phyloP scores from a whole-genome alignment of 177 flowering plant species.

The Vitis hybrid region DNA sequence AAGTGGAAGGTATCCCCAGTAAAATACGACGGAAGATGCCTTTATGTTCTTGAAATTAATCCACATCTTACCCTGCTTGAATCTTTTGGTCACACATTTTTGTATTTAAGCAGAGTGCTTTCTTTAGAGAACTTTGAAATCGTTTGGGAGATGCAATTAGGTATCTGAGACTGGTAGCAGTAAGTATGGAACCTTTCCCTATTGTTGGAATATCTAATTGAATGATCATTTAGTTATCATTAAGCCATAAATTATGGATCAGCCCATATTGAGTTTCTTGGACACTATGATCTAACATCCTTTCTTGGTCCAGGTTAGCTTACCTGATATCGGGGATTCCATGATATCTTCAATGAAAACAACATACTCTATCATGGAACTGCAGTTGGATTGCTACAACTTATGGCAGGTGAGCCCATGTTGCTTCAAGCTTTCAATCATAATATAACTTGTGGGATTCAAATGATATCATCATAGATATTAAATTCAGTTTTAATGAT shows the following conservation, averaged over 20 bases:
- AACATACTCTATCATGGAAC: conserved; percentile 59
- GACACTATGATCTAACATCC: not conserved
- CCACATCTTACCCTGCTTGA: not conserved
- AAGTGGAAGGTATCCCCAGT: conserved; percentile 59
- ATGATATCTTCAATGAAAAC: conserved; percentile 52
- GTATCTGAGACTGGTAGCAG: conserved; percentile 66
- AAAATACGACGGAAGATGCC: not conserved
- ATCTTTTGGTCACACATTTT: conserved; percentile 1
- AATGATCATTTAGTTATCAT: not conserved
- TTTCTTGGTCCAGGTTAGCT: conserved; percentile 59
- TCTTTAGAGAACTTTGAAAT: conserved; percentile 60
- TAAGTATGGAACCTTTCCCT: conserved; percentile 28
- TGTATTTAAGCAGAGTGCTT: conserved; percentile 36
- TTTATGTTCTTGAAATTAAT: not conserved
- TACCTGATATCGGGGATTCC: conserved; percentile 58
- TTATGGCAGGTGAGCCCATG: conserved; percentile 74
- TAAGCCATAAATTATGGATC: too few relatives aligned
- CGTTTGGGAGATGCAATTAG: conserved; percentile 49
- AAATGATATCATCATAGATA: too few relatives aligned
- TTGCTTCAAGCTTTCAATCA: not conserved
- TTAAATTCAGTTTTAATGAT: too few relatives aligned
- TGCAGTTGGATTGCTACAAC: conserved; percentile 52
- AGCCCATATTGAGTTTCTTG: not conserved
- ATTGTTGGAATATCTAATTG: not conserved
- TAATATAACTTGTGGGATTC: too few relatives aligned